These are phyloP conservation scores for Ceratocystis alfenasii DNA, from an alignment of 2,329 filamentous ascomycete species.

Conservation along the genomic window DNA sequence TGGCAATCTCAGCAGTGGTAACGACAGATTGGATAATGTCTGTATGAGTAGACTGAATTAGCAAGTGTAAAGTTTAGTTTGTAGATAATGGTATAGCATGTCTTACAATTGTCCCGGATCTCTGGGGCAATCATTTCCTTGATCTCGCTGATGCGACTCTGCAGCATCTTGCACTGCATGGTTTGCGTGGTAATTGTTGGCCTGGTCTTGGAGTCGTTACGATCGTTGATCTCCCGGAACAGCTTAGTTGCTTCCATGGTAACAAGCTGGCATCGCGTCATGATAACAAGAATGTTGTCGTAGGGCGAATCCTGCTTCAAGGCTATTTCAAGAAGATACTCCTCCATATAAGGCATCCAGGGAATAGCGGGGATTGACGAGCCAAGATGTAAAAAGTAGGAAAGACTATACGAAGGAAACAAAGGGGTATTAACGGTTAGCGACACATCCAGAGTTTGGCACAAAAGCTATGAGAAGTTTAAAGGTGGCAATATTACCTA, in stretches of 20 bases:
- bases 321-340: conserved; percentile 36
- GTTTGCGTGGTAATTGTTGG: conserved; percentile 14
- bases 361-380: conserved; percentile 33
- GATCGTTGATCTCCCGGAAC: conserved; percentile 16
- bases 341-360: conserved; percentile 46
- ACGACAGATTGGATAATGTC: conserved; percentile 17
- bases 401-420: not conserved
- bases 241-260: conserved; percentile 17
- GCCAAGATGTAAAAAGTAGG: conserved; percentile 25
- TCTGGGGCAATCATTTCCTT: conserved; percentile 1
- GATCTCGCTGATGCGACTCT: conserved; percentile 17
- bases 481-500: conserved; percentile 23
- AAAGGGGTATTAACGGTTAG: not conserved
- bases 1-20: conserved; percentile 18
- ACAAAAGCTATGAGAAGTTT: too few species aligned
- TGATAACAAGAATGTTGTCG: conserved; percentile 16
- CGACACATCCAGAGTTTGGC: not conserved
- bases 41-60: not conserved
- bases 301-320: conserved; percentile 24
- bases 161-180: conserved; percentile 21
- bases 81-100: not conserved
- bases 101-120: conserved; percentile 17
- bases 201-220: not conserved
- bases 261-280: conserved; percentile 18
- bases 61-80: not conserved